Percentiles rank a stretch among this genome's conserved stretches.
Evolutionary conservation across 2,329 filamentous ascomycete species (phyloP).

Genomic region (Trichoderma cornu-damae): DNA sequence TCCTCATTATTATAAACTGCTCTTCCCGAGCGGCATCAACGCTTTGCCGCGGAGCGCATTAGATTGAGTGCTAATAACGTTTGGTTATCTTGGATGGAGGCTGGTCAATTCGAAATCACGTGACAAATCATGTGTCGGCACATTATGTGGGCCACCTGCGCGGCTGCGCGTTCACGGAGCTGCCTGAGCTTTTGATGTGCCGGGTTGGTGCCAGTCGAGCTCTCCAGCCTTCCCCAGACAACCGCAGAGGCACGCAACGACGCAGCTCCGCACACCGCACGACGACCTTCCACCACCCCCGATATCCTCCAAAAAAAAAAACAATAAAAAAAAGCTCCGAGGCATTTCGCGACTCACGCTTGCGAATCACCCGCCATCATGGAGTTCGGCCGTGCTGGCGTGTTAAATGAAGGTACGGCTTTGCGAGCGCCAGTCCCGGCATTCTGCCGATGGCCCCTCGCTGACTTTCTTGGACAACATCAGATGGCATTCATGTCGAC

Average conservation of each 20-base stretch:
- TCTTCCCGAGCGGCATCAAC: too few relatives aligned
- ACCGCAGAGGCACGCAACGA: slow-evolving; percentile 26
- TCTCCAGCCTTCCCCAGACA: slow-evolving; percentile 34
- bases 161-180: slow-evolving; percentile 43
- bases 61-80: too few relatives aligned
- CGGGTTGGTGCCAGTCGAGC: slow-evolving; percentile 26
- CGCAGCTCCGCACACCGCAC: slow-evolving; percentile 21
- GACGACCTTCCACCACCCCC: slow-evolving; percentile 4
- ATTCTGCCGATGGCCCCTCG: slow-evolving; percentile 10
- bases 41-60: too few relatives aligned
- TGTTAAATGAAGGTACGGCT: slow-evolving; percentile 58
- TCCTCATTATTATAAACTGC: too few relatives aligned
- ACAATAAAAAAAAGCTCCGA: too few relatives aligned
- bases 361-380: slow-evolving; percentile 34
- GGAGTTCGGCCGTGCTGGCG: slow-evolving; percentile 60
- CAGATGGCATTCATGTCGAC: slow-evolving; percentile 98
- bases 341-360: not conserved
- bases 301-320: not conserved
- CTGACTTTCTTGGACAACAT: slow-evolving; percentile 24
- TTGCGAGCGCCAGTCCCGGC: slow-evolving; percentile 16
- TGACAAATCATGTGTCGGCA: not conserved
- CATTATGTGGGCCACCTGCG: slow-evolving; percentile 5
- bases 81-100: too few relatives aligned
- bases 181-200: slow-evolving; percentile 40
- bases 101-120: not conserved